phyloP scores from a whole-genome alignment of 345 rosid species.

The Firmiana major region DNA sequence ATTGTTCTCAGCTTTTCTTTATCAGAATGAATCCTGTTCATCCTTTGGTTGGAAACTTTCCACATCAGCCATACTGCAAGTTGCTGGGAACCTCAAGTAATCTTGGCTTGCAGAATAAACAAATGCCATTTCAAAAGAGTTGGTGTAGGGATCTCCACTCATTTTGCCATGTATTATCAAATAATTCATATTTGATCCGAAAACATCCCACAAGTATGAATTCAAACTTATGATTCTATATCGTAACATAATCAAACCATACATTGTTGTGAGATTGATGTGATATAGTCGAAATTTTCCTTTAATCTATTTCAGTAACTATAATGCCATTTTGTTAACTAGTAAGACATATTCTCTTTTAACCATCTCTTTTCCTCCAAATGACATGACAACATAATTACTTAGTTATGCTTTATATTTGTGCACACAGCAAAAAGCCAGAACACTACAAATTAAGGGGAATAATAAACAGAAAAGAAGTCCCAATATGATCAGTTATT shows the following conservation, averaged over 20 bases:
- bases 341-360: not conserved
- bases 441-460: not conserved
- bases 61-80: not conserved
- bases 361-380: not conserved
- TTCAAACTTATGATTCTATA: too few relatives aligned
- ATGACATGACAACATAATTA: not conserved
- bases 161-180: too few relatives aligned
- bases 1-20: not conserved
- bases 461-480: not conserved
- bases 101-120: not conserved
- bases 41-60: conserved; percentile 6
- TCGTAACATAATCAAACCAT: too few relatives aligned
- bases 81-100: conserved; percentile 1
- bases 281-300: too few relatives aligned
- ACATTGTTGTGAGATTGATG: too few relatives aligned
- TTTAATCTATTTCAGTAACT: not conserved
- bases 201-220: too few relatives aligned
- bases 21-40: conserved; percentile 4
- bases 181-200: too few relatives aligned
- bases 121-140: not conserved
- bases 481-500: not conserved
- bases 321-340: not conserved
- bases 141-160: too few relatives aligned
- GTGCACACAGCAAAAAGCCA: not conserved
- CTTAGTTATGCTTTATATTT: not conserved